phyloP scores from a whole-genome alignment of 345 rosid genomes.

The Lumnitzera littorea region DNA sequence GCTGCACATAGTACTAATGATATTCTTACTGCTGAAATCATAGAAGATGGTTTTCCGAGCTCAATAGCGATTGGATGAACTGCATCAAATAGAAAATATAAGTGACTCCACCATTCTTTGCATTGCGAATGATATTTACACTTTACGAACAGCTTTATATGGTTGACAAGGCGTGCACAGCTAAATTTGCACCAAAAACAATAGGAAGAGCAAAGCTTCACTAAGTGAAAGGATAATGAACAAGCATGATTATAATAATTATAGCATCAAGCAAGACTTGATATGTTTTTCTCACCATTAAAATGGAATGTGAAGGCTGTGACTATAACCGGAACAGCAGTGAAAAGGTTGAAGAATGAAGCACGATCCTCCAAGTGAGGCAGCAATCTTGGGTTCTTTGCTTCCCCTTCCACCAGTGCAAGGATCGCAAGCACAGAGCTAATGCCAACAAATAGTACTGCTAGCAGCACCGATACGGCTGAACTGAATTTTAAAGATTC shows the following conservation, averaged over 20 bases:
- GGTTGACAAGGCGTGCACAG: no score
- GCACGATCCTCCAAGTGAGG: slow-evolving; percentile 39
- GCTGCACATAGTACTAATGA: slow-evolving; percentile 48
- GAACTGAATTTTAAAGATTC: slow-evolving; percentile 60
- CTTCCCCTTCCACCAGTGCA: slow-evolving; percentile 54
- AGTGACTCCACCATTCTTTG: no score
- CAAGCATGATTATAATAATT: background rate
- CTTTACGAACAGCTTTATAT: no score
- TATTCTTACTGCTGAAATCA: slow-evolving; percentile 49
- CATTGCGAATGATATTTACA: no score
- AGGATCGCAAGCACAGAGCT: slow-evolving; percentile 57
- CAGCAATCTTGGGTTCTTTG: slow-evolving; percentile 53
- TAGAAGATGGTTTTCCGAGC: slow-evolving; percentile 52
- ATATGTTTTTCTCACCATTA: slow-evolving; percentile 41
- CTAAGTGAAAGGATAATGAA: no score
- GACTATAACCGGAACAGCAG: slow-evolving; percentile 84
- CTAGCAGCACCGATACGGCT: slow-evolving; percentile 57
- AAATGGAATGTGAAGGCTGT: slow-evolving; percentile 93
- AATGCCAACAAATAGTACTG: slow-evolving; percentile 61
- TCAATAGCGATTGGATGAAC: slow-evolving; percentile 78
- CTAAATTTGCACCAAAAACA: no score
- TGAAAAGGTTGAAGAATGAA: slow-evolving; percentile 70
- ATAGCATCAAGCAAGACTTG: background rate
- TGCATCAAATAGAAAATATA: slow-evolving; percentile 19
- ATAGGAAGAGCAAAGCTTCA: no score